Base-by-base conservation (phyloP, 768 basidiomycete species). In the Phlebiopsis gigantea region DNA sequence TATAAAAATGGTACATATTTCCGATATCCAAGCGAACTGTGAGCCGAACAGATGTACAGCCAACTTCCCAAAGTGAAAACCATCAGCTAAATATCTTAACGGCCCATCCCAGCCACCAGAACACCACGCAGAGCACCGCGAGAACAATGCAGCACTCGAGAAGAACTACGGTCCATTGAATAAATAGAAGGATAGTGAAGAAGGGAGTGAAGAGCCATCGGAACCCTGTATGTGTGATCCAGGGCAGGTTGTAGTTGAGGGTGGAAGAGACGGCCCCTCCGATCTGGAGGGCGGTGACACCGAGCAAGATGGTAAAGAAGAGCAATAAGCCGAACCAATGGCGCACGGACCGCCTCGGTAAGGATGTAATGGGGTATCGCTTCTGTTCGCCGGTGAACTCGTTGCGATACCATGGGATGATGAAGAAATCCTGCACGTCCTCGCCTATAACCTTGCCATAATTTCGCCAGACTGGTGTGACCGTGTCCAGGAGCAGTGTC, bases 381-480 rank as follows among this genome's bases (percentile, higher is more conserved):
- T 86, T 85, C 34, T 81, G 49, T 72, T 88, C 86, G 29, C 89
- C 89, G 0, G 89, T 90, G 66, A 90, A 91, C 65, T 90, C 89
- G 66, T 91, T 88, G 30, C 89, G 81, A 60, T 91, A 91, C 63
- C 88, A 78, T 6, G 89, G 89, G 57, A 91, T 83, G 62, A 91
- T 87, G 57, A 90, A 80, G 65, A 90, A 90, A 59, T 89, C 87
- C 46, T 84, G 83, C 44, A 88, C 77, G 63, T 91, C 89, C 65
- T 88, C 81, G 29, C 87, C 86, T 51, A 91, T 89, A n/a, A 81
- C 80, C 64, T 87, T 89, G 52, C 89, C 89, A 58, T 90, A 89
- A 30, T 79, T 87, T 59, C 88, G 76, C 89, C 89, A 90, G 65
- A 91, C 81, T 0, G 89, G 89, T 0, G 88, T 82, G 14, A 90